Evolutionary conservation across 1,284 basidiomycete genomes (phyloP).

Genomic region (Hemileia vastatrix): DNA sequence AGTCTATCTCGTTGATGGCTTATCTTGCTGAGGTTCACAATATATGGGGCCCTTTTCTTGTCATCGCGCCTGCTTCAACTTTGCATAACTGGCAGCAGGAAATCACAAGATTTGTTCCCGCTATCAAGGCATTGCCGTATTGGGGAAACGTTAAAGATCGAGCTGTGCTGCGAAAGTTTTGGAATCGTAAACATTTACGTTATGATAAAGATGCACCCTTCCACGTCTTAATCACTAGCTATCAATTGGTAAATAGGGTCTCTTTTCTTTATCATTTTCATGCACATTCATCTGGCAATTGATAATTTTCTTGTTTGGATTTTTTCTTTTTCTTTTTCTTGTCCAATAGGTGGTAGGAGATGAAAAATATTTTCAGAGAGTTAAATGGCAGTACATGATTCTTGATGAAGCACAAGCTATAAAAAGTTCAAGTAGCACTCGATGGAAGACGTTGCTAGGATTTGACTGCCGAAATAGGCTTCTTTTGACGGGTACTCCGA

Average conservation of each 20-base stretch:
- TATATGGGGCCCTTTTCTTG: slow-evolving; percentile 99
- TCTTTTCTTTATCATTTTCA: neutral
- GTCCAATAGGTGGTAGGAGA: slow-evolving; percentile 74
- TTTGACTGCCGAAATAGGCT: slow-evolving; percentile 95
- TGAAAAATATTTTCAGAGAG: slow-evolving; percentile 93
- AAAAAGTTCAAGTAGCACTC: slow-evolving; percentile 92
- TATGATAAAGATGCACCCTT: slow-evolving; percentile 93
- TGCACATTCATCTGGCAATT: neutral
- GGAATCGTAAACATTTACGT: slow-evolving; percentile 95
- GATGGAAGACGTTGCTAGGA: slow-evolving; percentile 94
- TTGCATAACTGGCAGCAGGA: slow-evolving; percentile 99
- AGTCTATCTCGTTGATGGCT: slow-evolving; percentile 92
- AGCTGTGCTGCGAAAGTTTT: slow-evolving; percentile 86
- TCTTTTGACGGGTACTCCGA: slow-evolving; percentile 91
- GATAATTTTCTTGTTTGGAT: slow-evolving; percentile 5
- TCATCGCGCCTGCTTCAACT: slow-evolving; percentile 94
- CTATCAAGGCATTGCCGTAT: slow-evolving; percentile 88
- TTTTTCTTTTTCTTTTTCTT: slow-evolving; percentile 9
- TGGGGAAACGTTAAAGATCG: slow-evolving; percentile 98
- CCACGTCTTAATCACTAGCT: slow-evolving; percentile 93
- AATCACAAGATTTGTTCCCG: slow-evolving; percentile 86
- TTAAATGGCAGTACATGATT: slow-evolving; percentile 99
- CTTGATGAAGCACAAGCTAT: slow-evolving; percentile 99
- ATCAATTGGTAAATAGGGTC: slow-evolving; percentile 63
- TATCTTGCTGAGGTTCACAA: slow-evolving; percentile 96